Conservation (phyloP, 2,329 filamentous ascomycete species). For the Phialocephala subalpina region DNA sequence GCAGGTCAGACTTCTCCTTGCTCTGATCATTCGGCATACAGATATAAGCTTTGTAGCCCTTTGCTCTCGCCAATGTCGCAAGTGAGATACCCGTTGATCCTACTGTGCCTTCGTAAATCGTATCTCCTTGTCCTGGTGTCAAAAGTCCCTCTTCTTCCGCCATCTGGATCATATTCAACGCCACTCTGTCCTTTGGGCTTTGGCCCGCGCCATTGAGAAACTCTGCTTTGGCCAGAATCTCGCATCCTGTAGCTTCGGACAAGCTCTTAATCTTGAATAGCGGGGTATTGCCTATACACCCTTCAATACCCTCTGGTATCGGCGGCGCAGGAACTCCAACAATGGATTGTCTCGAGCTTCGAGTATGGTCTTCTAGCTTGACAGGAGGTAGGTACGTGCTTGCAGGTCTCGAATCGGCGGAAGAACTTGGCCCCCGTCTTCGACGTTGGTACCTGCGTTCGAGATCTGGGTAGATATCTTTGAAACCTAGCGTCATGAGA, state of each 20-base stretch:
- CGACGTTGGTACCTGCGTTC: slow-evolving; percentile 67
- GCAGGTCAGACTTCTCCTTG: slow-evolving; percentile 86
- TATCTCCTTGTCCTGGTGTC: slow-evolving; percentile 83
- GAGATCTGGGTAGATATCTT: slow-evolving; percentile 80
- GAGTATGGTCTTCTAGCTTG: slow-evolving; percentile 63
- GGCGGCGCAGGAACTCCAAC: slow-evolving; percentile 31
- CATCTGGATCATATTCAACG: slow-evolving; percentile 84
- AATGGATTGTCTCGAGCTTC: slow-evolving; percentile 43
- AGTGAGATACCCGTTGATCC: slow-evolving; percentile 96
- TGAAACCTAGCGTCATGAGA: slow-evolving; percentile 77
- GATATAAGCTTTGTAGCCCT: slow-evolving; percentile 92
- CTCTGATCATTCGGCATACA: slow-evolving; percentile 97
- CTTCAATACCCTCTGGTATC: slow-evolving; percentile 84
- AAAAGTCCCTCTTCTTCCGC: slow-evolving; percentile 83
- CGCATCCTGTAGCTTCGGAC: slow-evolving; percentile 85
- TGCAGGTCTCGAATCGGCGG: slow-evolving; percentile 37
- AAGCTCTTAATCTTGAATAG: slow-evolving; percentile 86
- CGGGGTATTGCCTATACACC: slow-evolving; percentile 92
- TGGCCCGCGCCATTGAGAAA: slow-evolving; percentile 95
- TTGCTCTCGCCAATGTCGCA: slow-evolving; percentile 85
- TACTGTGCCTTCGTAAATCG: slow-evolving; percentile 96
- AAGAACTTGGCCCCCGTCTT: slow-evolving; percentile 40
- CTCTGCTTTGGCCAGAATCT: slow-evolving; percentile 93
- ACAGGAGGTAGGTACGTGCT: slow-evolving; percentile 51
- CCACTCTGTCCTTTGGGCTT: slow-evolving; percentile 94